Conservation (phyloP, 495 filamentous ascomycete species). For the Pseudevernia furfuracea region DNA sequence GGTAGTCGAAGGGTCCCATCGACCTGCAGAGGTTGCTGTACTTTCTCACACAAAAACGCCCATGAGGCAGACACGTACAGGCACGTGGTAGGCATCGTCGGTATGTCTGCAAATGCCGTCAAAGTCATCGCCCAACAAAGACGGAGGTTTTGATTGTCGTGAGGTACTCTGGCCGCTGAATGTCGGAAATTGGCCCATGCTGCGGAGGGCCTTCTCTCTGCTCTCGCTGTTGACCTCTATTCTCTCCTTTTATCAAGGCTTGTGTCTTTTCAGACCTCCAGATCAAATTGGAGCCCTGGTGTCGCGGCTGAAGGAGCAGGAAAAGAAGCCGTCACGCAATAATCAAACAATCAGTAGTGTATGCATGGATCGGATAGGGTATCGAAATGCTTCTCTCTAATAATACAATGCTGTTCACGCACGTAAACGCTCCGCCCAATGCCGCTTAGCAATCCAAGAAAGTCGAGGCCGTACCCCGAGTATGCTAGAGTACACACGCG, state of each 20-base stretch:
- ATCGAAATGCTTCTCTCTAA: background rate
- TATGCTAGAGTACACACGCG: background rate
- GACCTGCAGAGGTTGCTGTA: background rate
- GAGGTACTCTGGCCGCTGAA: background rate
- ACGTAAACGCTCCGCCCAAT: conserved; percentile 1
- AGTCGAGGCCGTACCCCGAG: background rate
- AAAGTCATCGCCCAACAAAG: background rate
- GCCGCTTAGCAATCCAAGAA: background rate
- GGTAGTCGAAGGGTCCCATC: background rate
- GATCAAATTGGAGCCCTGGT: background rate
- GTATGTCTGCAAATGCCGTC: background rate
- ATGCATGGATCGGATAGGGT: background rate
- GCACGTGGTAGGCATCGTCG: background rate
- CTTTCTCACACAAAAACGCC: background rate
- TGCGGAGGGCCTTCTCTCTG: background rate
- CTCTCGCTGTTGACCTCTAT: background rate
- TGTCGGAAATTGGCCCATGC: background rate
- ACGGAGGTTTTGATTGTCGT: background rate
- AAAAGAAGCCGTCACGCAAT: no score
- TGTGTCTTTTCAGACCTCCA: background rate
- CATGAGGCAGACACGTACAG: background rate
- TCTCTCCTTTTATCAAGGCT: no score
- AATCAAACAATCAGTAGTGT: background rate
- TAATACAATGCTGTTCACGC: background rate
- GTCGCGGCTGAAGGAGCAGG: background rate